These are phyloP conservation scores for Ceratobasidium sp. DNA, from an alignment of 1,284 basidiomycete species.

Conservation along the genomic window DNA sequence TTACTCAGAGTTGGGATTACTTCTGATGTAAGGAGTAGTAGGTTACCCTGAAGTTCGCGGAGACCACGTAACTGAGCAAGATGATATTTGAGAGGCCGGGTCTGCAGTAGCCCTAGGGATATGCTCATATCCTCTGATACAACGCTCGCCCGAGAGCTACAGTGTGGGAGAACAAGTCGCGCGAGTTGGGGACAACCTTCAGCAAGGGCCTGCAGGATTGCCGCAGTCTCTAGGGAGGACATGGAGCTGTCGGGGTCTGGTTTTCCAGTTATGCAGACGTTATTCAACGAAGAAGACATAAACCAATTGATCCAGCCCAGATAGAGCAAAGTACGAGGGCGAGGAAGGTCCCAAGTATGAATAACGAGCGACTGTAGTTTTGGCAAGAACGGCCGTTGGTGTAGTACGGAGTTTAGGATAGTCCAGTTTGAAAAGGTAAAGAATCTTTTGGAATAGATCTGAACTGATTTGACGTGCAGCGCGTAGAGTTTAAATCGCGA, in stretches of 20 bases:
- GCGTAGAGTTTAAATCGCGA: constrained; percentile 7
- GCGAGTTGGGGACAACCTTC: neutral
- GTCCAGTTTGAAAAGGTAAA: neutral
- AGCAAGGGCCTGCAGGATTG: neutral
- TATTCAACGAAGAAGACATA: neutral
- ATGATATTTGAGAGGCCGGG: neutral
- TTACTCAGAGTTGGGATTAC: neutral
- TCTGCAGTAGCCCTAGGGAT: neutral
- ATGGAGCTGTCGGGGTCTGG: too few species aligned
- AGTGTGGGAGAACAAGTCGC: neutral
- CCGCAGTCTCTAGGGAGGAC: neutral
- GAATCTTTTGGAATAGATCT: neutral
- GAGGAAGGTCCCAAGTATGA: neutral
- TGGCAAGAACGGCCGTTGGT: neutral
- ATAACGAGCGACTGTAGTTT: neutral
- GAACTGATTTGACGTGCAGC: neutral
- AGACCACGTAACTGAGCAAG: neutral
- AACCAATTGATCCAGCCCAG: neutral
- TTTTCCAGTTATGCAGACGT: neutral
- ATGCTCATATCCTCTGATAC: neutral
- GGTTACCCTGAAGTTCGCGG: neutral
- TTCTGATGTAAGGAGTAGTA: neutral
- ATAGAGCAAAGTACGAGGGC: neutral
- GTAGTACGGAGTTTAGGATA: neutral
- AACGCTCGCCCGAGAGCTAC: neutral